Evolutionary conservation across 495 filamentous ascomycete species (phyloP), one percentile per base, ranked within the genome.

Genomic region (Aspergillus olivimuriae): DNA sequence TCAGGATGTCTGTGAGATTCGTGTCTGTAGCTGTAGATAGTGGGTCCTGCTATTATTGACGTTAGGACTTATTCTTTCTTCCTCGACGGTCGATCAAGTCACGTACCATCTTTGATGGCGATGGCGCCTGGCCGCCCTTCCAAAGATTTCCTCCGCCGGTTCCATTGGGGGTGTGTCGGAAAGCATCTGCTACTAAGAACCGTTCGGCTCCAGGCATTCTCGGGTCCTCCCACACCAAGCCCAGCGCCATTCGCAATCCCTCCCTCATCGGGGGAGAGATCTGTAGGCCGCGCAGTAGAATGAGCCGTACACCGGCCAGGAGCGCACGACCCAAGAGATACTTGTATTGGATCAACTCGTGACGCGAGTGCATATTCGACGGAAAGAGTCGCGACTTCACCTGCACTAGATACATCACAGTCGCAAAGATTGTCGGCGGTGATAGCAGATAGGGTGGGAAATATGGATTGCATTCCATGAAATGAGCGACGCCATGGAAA

Each of bases 331-430:
- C 43, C 7, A 60, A 40, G 28, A 50, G 46, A 14, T 57, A 52
- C 23, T 53, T 26, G 16, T 57, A 52, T 28, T 44, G 35, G 9
- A 51, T 10, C 24, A 48, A 41, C 4, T 52, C 57, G 2, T 31
- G 36, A 28, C 26, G 33, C 0, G 46, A 44, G 0, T 53, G 20
- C 17, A 44, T 50, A 9, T 18, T 35, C 15, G 45, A 55, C 3
- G 57, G 53, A 16, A 60, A 56, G 3, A 60, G 43, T 12, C 51
- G 44, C 0, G 43, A 23, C 39, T 60, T 60, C 14, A 57, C 53
- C 23, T 51, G 55, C 16, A 49, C 31, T 32, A 60, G 26, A 36
- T 60, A 60, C 53, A 60, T 60, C 17, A 60, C 31, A 2, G 53
- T 50, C 18, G 57, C 54, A 19, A 52, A 52, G 22, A 57, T 46